Evolutionary conservation across 495 filamentous ascomycete species (phyloP), one percentile per base, ranked within the genome.

Genomic region (Aspergillus indologenus): DNA sequence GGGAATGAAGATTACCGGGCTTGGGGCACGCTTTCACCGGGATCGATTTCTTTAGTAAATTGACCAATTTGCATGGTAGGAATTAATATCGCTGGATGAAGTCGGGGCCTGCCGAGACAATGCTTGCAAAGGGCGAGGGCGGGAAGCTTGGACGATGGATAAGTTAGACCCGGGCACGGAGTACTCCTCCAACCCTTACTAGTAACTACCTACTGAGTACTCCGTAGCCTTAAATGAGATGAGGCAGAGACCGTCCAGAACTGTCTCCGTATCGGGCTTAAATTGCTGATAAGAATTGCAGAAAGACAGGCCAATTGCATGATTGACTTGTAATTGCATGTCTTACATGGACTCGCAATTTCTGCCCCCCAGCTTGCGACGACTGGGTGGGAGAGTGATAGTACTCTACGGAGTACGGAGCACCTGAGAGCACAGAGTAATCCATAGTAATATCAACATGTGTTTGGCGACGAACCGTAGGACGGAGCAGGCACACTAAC

Each of bases 21-120:
- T 6, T 40, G 34, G 34, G 26, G 34, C 34, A 40, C 26, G 26
- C 26, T 9, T 29, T 29, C 26, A 29, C 26, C 9, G 26, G 26
- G 26, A 29, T 29, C 4, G 26, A 29, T 29, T 29, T 29, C 26
- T 4, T 29, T 29, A 29, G 26, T 29, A 29, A 9, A 29, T 29
- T 29, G 12, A 15, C 34, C 2, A 40, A 11, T 14, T 40, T 40
- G 34, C 34, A 11, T 14, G 34, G 34, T 40, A 15, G 34, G 34
- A 40, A 6, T 40, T 11, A 40, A 40, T 40, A 40, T 9, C 34
- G 34, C 5, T 40, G 12, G 34, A 11, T 15, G 34, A 51, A 23
- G 48, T n/a, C 48, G 47, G 56, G 51, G 48, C 48, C 56, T 53
- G 56, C 56, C 56, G 24, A 58, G 56, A 53, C 22, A 53, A 42